Evolutionary conservation across 2,329 filamentous ascomycete species (phyloP).

Genomic region (Xylaria sp.): DNA sequence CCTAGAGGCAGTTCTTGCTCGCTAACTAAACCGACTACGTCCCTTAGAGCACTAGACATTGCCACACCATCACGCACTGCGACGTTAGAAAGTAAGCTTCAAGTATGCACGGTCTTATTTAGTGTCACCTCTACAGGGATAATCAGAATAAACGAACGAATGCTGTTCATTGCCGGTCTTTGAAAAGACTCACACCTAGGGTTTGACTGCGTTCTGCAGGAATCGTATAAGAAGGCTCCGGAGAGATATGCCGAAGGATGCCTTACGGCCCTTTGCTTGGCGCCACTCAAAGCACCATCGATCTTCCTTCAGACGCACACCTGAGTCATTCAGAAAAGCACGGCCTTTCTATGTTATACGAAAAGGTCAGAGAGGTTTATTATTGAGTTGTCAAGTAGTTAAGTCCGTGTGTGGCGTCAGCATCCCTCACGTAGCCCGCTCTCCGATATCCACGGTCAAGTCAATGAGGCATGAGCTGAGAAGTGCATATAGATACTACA

Average conservation of each 20-base stretch:
- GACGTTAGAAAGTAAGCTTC: neutral
- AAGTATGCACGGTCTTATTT: slow-evolving; percentile 1
- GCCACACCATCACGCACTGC: neutral
- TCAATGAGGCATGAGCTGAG: neutral
- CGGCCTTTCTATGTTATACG: neutral
- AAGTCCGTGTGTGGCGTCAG: neutral
- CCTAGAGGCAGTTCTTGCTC: too few species aligned
- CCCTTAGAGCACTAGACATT: too few species aligned
- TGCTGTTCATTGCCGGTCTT: neutral
- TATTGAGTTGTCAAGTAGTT: neutral
- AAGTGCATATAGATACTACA: slow-evolving; percentile 1
- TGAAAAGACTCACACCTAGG: neutral
- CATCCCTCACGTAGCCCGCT: neutral
- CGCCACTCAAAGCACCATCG: neutral
- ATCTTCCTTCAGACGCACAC: neutral
- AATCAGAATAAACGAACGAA: neutral
- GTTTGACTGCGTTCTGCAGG: neutral
- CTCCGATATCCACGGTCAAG: neutral
- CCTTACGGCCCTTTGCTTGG: neutral
- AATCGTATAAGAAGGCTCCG: neutral
- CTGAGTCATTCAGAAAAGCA: neutral
- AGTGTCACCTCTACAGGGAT: neutral
- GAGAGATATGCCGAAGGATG: neutral
- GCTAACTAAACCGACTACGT: too few species aligned
- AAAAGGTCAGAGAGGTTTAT: neutral